Percentiles rank a stretch among this genome's conserved stretches.
Evolutionary conservation across 2,329 filamentous ascomycete genomes (phyloP).

Genomic region (Cucurbitaria berberidis): DNA sequence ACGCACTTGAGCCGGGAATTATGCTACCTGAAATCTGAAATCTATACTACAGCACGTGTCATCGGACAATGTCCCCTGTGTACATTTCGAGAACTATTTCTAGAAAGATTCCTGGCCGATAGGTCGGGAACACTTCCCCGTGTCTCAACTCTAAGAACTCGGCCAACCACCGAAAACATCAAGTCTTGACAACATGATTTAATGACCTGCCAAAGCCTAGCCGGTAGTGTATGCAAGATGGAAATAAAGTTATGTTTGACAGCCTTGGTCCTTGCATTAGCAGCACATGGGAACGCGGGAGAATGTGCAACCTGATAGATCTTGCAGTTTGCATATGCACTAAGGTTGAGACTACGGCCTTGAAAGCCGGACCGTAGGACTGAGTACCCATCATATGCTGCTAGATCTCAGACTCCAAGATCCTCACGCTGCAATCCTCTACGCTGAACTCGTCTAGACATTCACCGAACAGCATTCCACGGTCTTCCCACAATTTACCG

Average conservation of each 20-base stretch:
- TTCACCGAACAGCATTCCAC: not conserved
- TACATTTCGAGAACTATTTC: not conserved
- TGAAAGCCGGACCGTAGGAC: not conserved
- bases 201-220: slow-evolving; percentile 1
- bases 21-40: too few species aligned
- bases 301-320: not conserved
- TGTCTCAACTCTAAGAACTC: not conserved
- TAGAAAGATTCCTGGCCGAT: not conserved
- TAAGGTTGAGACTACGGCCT: not conserved
- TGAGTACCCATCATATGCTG: too few species aligned
- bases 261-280: not conserved
- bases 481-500: not conserved
- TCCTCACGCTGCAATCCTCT: not conserved
- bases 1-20: too few species aligned
- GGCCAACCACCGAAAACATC: slow-evolving; percentile 2
- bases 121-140: not conserved
- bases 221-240: not conserved
- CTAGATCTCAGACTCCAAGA: not conserved
- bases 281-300: not conserved
- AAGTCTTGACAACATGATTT: slow-evolving; percentile 6
- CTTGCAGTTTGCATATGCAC: not conserved
- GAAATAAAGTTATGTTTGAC: not conserved
- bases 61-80: too few species aligned
- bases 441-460: not conserved
- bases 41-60: too few species aligned